A percentile compares a stretch with the other conserved stretches of the same genome.
phyloP scores from a whole-genome alignment of 768 basidiomycete species.

The Termitomyces sp. region DNA sequence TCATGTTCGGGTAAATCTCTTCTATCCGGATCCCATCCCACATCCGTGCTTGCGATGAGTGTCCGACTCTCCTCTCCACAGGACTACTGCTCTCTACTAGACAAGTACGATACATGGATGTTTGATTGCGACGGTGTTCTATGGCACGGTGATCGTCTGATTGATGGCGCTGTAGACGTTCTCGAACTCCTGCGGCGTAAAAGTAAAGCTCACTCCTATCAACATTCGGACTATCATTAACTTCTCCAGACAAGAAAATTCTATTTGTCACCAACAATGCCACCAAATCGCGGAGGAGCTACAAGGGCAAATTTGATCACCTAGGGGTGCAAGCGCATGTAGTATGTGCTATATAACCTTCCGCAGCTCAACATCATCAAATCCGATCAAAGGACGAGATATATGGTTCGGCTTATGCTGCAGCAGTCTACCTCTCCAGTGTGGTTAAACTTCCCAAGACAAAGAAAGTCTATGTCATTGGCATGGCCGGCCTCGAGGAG shows the following conservation, averaged over 20 bases:
- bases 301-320: slow-evolving; percentile 89
- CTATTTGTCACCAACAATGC: slow-evolving; percentile 98
- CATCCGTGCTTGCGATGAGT: slow-evolving; percentile 18
- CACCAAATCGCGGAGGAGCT: slow-evolving; percentile 81
- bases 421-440: slow-evolving; percentile 72
- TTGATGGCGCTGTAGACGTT: slow-evolving; percentile 76
- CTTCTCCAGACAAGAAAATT: slow-evolving; percentile 63
- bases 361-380: neutral
- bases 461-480: slow-evolving; percentile 95
- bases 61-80: slow-evolving; percentile 31
- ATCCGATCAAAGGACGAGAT: slow-evolving; percentile 76
- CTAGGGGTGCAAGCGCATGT: slow-evolving; percentile 81
- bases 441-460: slow-evolving; percentile 84
- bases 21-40: neutral
- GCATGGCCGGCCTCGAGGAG: slow-evolving; percentile 87
- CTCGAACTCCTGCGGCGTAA: slow-evolving; percentile 63
- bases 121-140: slow-evolving; percentile 96
- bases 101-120: slow-evolving; percentile 88
- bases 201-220: slow-evolving; percentile 37
- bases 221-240: slow-evolving; percentile 1
- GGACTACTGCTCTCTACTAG: slow-evolving; percentile 44
- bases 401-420: slow-evolving; percentile 86
- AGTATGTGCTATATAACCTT: slow-evolving; percentile 39
- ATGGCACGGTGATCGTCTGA: slow-evolving; percentile 78
- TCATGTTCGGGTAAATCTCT: neutral